Base-by-base conservation (phyloP, 2,329 filamentous ascomycete species). In the Fusarium paranaense region DNA sequence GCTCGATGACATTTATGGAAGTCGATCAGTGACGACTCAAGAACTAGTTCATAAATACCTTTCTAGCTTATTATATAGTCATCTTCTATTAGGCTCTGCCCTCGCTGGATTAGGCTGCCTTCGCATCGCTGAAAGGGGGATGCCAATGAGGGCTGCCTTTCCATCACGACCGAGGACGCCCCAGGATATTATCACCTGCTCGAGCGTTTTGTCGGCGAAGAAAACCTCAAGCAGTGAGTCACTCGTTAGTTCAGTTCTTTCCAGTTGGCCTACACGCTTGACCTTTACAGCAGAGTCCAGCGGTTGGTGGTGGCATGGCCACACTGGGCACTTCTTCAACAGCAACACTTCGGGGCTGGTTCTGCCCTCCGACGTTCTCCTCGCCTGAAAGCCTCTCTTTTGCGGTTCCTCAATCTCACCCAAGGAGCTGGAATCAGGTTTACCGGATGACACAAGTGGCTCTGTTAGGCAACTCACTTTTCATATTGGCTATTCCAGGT, bases 351-450 rank as follows among this genome's bases (percentile, higher is more conserved):
- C 38, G 8, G 59, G 37, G 6, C 25, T 62, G 2, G 62, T 72
- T 18, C 68, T 73, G 7, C 71, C 69, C 2, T 61, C 72, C 4
- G 67, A 75, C 40, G 68, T 72, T 1, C 42, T 74, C 45, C 59
- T 76, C 22, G 50, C 69, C 10, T 77, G 66, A 72, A 68, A 75
- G 47, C 45, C 60, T 5, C 52, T 74, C 40, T 45, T 78, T 4
- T 68, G 69, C 20, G 30, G 54, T 10, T 67, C 62, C 9, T 61
- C 4, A 6, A 6, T 1, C 66, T 77, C 11, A 40, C 54, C 4
- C 9, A 64, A 3, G 6, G 27, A 5, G 64, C 61, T 14, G 9
- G 35, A 5, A 27, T 75, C 4, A 30, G 56, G 0, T 62, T 74
- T 37, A 11, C 20, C 14, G 32, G 33, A 2, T 75, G 73, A 71